Base-by-base conservation (phyloP, 1,284 basidiomycete species). In the Pseudozyma sp. region DNA sequence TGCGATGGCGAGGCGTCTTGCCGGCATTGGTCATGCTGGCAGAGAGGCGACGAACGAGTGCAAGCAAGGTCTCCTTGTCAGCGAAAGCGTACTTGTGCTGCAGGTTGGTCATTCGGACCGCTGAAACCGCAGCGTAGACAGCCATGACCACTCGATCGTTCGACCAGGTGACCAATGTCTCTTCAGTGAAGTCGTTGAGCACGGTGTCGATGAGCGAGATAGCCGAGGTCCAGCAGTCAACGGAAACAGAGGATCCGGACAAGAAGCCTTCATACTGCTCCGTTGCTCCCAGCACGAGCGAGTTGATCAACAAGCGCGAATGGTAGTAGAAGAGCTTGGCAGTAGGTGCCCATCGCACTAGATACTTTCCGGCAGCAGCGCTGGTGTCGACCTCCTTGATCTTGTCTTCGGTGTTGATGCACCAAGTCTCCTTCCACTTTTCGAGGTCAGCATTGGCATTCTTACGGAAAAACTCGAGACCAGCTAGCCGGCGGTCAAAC, bases 371-470 rank as follows among this genome's bases (percentile, higher is more conserved):
- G 1, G 73, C 73, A 13, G 73, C 54, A 6, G 73, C 58, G 51
- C 73, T 76, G 10, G 73, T 76, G 52, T 76, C 73, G 31, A 76
- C 73, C 45, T 71, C 73, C 52, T 70, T 71, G 61, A 71, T 65
- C 64, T 76, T 76, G 40, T 76, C 73, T 42, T 71, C 73, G 8
- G 68, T 76, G 52, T 71, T 73, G 25, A 72, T 69, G 66, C 77
- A 79, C 79, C 79, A 81, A 12, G 71, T 71, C 55, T 80, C 73
- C 43, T 76, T 78, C 79, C 79, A 81, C 42, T 76, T 65, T 53
- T 79, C 78, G 18, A 81, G 70, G 10, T 79, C 79, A 3, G 71
- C 63, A 16, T 77, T 71, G 36, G 76, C 78, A 14, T 70, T 68
- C 66, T 76, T 70, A 45, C 76, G 73, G 59, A 76, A 77, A 51